phyloP scores from a whole-genome alignment of 179 eudicot genomes.

The Corrigiola litoralis region DNA sequence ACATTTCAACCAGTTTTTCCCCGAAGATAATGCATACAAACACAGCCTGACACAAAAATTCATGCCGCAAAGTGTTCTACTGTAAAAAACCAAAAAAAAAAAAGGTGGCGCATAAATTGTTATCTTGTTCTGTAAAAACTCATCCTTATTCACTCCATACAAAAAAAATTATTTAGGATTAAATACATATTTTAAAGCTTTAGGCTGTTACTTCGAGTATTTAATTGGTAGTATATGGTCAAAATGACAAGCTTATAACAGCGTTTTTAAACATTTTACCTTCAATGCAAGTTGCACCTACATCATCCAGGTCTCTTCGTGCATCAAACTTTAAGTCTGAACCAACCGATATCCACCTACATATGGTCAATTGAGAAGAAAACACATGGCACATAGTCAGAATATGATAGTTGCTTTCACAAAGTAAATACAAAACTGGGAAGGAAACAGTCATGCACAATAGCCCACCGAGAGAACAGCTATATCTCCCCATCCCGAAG shows the following conservation, averaged over 20 bases:
- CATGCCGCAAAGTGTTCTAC: no score
- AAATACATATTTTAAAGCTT: no score
- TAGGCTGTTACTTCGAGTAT: no score
- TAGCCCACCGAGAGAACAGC: background rate
- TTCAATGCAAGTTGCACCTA: constrained; percentile 73
- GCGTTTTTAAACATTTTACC: constrained; percentile 35
- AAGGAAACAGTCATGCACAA: constrained; percentile 6
- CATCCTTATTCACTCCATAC: no score
- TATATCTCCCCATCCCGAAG: background rate
- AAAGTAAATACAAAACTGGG: background rate
- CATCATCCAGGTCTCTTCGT: constrained; percentile 95
- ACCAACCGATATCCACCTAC: constrained; percentile 99
- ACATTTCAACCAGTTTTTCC: no score
- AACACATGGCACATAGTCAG: constrained; percentile 19
- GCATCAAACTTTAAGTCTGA: constrained; percentile 98
- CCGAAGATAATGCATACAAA: no score
- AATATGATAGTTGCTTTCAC: background rate
- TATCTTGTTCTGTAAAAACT: no score
- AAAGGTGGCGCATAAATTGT: no score
- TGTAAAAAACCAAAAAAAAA: no score
- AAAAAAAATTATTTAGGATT: no score
- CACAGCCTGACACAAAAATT: no score
- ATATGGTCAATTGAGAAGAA: constrained; percentile 23
- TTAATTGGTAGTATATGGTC: no score
- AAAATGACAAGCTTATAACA: background rate